A percentile compares a stretch with the other conserved stretches of the same genome.
Conservation (phyloP, 352 stramenopile genomes). For the Phytophthora sojae region DNA sequence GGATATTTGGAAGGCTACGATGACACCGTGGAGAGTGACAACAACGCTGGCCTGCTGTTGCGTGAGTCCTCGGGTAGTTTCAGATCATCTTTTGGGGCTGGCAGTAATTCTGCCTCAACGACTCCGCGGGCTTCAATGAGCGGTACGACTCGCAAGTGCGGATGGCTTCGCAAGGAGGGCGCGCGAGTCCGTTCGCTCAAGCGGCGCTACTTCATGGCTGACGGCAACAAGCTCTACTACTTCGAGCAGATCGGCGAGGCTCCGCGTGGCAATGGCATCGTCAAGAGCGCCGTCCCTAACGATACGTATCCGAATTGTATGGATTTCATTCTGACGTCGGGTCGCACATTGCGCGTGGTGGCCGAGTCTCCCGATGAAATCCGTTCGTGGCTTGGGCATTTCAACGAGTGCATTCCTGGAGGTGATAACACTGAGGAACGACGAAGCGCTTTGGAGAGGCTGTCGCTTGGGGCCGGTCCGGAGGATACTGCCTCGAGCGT, state of each 20-base stretch:
- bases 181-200: conserved; percentile 76
- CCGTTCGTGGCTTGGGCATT: conserved; percentile 61
- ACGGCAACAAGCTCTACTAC: conserved; percentile 65
- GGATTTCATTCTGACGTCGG: conserved; percentile 66
- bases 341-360: conserved; percentile 69
- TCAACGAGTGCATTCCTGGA: conserved; percentile 40
- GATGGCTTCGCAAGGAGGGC: conserved; percentile 86
- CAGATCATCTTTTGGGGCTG: conserved; percentile 18
- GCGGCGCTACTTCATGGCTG: conserved; percentile 78
- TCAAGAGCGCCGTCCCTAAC: conserved; percentile 56
- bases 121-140: conserved; percentile 22
- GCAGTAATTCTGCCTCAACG: conserved; percentile 19
- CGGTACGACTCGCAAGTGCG: conserved; percentile 51
- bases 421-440: conserved; percentile 31
- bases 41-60: conserved; percentile 17
- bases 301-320: conserved; percentile 67
- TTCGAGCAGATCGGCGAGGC: conserved; percentile 65
- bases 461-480: conserved; percentile 25
- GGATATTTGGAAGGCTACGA: conserved; percentile 38
- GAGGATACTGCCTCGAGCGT: conserved; percentile 33
- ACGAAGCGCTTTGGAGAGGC: conserved; percentile 28
- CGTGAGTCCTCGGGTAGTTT: conserved; percentile 20
- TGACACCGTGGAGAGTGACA: conserved; percentile 24
- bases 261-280: conserved; percentile 63
- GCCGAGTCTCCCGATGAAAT: conserved; percentile 75